phyloP scores from a whole-genome alignment of 148 eudicot genomes.

The Euryodendron excelsum region DNA sequence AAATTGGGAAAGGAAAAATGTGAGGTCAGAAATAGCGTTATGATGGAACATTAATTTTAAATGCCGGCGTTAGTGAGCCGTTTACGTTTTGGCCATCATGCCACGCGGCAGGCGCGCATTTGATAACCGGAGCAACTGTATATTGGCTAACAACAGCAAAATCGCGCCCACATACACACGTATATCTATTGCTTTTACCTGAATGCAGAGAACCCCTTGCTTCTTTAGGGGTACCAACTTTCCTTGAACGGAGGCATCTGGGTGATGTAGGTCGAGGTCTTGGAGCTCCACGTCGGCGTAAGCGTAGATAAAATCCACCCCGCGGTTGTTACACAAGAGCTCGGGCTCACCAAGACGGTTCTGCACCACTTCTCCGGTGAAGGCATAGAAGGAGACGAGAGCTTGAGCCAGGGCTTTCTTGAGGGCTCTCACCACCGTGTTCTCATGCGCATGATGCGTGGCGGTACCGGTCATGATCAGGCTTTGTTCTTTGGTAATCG shows the following conservation, averaged over 20 bases:
- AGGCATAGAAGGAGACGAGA: conserved; percentile 6
- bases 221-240: conserved; percentile 5
- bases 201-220: conserved; percentile 3
- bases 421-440: not conserved
- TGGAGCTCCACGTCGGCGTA: conserved; percentile 9
- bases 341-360: conserved; percentile 10
- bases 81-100: too few species aligned
- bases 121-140: too few species aligned
- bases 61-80: too few species aligned
- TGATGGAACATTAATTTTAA: too few species aligned
- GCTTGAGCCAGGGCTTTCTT: conserved; percentile 14
- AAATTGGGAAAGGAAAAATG: too few species aligned
- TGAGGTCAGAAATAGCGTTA: too few species aligned
- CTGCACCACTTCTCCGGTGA: conserved; percentile 4
- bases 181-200: not conserved
- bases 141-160: too few species aligned
- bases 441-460: not conserved
- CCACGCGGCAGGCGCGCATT: too few species aligned
- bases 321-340: conserved; percentile 10
- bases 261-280: not conserved
- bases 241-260: conserved; percentile 6
- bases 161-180: too few species aligned
- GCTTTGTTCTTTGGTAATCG: too few species aligned
- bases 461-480: not conserved
- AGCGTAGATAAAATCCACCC: conserved; percentile 8